These are phyloP conservation scores for Candida sphagnicola DNA, from an alignment of 805 yeast genomes.

Conservation along the genomic window DNA sequence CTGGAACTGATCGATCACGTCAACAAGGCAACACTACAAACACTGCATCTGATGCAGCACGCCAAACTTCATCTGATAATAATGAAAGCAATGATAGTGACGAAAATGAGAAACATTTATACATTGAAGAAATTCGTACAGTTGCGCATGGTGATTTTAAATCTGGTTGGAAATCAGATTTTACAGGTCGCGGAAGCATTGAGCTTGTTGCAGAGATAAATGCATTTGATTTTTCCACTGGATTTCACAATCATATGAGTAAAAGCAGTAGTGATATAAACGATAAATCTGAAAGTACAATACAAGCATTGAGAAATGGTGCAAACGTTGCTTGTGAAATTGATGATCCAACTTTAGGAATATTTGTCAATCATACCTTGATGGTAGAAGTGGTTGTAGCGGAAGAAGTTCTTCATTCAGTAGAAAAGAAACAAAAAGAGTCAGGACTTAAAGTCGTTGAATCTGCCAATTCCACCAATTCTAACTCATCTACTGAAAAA, in stretches of 20 bases:
- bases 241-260: constrained; percentile 42
- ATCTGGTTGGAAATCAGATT: constrained; percentile 95
- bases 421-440: constrained; percentile 8
- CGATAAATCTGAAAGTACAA: constrained; percentile 10
- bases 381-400: constrained; percentile 91
- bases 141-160: constrained; percentile 78
- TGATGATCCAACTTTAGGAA: constrained; percentile 75
- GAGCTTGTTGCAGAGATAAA: constrained; percentile 73
- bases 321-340: constrained; percentile 75
- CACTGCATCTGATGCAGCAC: no score
- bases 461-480: neutral
- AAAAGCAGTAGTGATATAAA: constrained; percentile 41
- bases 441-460: constrained; percentile 2
- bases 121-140: constrained; percentile 69
- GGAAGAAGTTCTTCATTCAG: constrained; percentile 65
- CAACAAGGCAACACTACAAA: no score
- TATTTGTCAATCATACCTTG: constrained; percentile 70
- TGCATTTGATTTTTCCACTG: constrained; percentile 55
- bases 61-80: constrained; percentile 16
- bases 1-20: constrained; percentile 1
- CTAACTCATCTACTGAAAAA: constrained; percentile 15
- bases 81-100: neutral
- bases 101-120: constrained; percentile 31
- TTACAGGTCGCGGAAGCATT: constrained; percentile 68
- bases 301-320: constrained; percentile 17